Evolutionary conservation across 352 stramenopile species (phyloP).

Genomic region (Globisporangium megalacanthum): DNA sequence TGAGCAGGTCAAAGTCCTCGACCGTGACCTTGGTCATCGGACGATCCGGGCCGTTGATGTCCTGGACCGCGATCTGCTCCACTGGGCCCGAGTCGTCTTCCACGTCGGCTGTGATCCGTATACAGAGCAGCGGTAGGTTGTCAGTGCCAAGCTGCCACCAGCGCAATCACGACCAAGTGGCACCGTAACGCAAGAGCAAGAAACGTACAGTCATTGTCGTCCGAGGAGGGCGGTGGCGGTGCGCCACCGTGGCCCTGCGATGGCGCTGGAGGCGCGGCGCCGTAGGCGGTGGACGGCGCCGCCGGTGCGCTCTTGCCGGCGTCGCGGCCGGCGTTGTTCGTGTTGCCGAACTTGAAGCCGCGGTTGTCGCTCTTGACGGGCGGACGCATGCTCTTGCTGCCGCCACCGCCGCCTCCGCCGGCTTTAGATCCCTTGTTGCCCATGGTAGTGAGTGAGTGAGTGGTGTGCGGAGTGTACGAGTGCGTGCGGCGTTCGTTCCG

Average conservation of each 20-base stretch:
- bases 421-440: constrained; percentile 81
- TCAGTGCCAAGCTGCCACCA: constrained; percentile 2
- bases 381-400: constrained; percentile 51
- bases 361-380: constrained; percentile 83
- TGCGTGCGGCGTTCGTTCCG: neutral
- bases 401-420: constrained; percentile 34
- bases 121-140: neutral
- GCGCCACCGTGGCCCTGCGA: constrained; percentile 10
- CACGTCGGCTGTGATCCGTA: constrained; percentile 41
- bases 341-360: constrained; percentile 69
- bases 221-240: constrained; percentile 5
- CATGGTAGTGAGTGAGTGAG: constrained; percentile 28
- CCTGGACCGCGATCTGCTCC: constrained; percentile 80
- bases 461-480: constrained; percentile 1
- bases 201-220: constrained; percentile 64
- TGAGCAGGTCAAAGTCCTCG: constrained; percentile 91
- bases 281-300: constrained; percentile 38
- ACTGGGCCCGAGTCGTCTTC: constrained; percentile 78
- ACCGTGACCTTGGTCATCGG: constrained; percentile 83
- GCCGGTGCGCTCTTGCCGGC: constrained; percentile 67
- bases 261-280: constrained; percentile 7
- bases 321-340: constrained; percentile 42
- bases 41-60: constrained; percentile 58
- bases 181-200: neutral
- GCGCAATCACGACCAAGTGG: neutral